Percentiles rank a stretch among this genome's conserved stretches.
phyloP scores from a whole-genome alignment of 2,329 filamentous ascomycete genomes.

The Pseudogymnoascus sp. region DNA sequence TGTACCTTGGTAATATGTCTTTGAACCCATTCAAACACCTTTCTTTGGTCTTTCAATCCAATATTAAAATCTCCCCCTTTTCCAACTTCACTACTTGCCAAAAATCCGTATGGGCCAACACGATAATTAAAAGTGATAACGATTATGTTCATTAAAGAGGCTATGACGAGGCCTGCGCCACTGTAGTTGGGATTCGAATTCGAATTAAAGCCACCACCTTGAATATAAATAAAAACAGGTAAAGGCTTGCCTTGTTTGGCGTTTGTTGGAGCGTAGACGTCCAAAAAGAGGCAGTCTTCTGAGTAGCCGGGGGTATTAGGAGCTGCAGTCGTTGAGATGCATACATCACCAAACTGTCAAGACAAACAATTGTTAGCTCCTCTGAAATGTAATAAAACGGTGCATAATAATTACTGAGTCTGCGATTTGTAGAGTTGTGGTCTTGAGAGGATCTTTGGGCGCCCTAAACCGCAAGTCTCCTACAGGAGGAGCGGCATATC shows the following conservation, averaged over 20 bases:
- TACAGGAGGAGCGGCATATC: conserved; percentile 63
- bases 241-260: conserved; percentile 39
- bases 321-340: conserved; percentile 22
- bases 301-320: conserved; percentile 30
- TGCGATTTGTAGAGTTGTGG: conserved; percentile 20
- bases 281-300: conserved; percentile 65
- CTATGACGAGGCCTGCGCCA: conserved; percentile 52
- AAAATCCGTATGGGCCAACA: conserved; percentile 66
- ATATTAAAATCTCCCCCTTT: conserved; percentile 52
- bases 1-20: conserved; percentile 47
- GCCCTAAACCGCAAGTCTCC: conserved; percentile 59
- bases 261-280: conserved; percentile 52
- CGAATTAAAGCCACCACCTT: conserved; percentile 54
- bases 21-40: conserved; percentile 63
- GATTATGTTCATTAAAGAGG: conserved; percentile 52
- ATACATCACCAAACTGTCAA: conserved; percentile 22
- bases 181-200: conserved; percentile 47
- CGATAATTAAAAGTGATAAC: conserved; percentile 71
- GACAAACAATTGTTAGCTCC: background rate
- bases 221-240: conserved; percentile 54
- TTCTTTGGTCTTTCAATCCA: conserved; percentile 62
- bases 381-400: background rate
- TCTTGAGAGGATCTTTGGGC: conserved; percentile 51
- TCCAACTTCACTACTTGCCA: conserved; percentile 50
- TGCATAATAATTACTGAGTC: conserved; percentile 19